phyloP scores from a whole-genome alignment of 2,329 filamentous ascomycete species.

The Paecilomyces fulvus region DNA sequence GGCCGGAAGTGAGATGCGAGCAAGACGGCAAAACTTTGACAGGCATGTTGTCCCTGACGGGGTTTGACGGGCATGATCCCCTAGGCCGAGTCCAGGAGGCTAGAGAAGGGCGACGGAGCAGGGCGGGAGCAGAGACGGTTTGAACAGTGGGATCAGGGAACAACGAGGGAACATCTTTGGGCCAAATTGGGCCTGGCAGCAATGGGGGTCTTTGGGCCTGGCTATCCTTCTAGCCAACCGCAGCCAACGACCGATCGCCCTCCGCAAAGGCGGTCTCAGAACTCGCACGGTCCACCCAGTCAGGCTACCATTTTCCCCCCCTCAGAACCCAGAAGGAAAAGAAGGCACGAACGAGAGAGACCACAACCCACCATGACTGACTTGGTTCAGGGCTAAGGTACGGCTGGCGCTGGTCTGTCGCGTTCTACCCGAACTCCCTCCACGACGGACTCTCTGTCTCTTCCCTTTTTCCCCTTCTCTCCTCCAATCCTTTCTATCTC shows the following conservation, averaged over 20 bases:
- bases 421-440: not conserved
- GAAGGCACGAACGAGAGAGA: not conserved
- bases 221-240: no score
- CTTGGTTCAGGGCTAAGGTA: not conserved
- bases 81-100: no score
- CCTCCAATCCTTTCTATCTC: conserved; percentile 19
- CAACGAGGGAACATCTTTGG: not conserved
- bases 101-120: no score
- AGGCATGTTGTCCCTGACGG: no score
- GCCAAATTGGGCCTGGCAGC: no score
- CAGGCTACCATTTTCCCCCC: not conserved
- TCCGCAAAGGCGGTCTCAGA: not conserved
- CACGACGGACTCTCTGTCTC: not conserved
- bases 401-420: not conserved
- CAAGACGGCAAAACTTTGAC: not conserved
- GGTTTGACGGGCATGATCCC: not conserved
- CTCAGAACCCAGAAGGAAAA: not conserved
- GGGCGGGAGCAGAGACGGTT: no score
- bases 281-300: not conserved
- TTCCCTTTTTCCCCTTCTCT: conserved; percentile 18
- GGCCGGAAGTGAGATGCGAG: not conserved
- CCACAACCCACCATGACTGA: not conserved
- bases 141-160: no score
- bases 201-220: not conserved
- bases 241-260: not conserved